Evolutionary conservation across 176 grass and related monocot genomes (phyloP).

Genomic region (Triticum aestivum): DNA sequence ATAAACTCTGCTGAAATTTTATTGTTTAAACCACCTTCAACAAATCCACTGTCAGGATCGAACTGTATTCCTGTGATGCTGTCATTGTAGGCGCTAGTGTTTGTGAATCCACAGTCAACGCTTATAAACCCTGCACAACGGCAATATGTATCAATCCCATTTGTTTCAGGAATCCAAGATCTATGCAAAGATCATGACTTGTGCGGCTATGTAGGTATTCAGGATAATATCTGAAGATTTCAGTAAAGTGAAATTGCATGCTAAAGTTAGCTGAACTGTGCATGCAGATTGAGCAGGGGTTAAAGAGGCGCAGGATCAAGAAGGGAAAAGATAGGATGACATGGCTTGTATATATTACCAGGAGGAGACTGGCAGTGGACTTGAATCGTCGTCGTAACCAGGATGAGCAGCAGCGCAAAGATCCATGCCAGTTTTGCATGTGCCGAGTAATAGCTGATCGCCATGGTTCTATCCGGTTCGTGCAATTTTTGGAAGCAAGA

Average conservation of each 20-base stretch:
- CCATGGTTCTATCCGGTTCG: not conserved
- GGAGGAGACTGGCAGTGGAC: not conserved
- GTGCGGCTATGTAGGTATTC: too few relatives aligned
- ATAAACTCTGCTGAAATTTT: not conserved
- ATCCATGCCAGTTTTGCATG: not conserved
- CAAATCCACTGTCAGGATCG: not conserved
- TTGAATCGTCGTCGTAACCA: not conserved
- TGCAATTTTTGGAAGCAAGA: too few relatives aligned
- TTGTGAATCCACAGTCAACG: slow-evolving; percentile 12
- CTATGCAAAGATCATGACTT: too few relatives aligned
- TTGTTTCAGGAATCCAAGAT: not conserved
- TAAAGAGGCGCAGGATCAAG: not conserved
- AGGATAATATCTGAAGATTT: too few relatives aligned
- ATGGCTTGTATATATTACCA: not conserved
- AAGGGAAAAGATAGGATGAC: not conserved
- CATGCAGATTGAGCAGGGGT: not conserved
- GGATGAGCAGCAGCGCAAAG: not conserved
- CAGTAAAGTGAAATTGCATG: too few relatives aligned
- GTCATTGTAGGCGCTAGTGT: not conserved
- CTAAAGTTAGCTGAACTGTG: not conserved
- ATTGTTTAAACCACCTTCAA: not conserved
- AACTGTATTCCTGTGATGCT: rapidly evolving
- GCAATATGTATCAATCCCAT: not conserved
- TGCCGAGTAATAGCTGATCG: not conserved
- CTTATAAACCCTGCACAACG: not conserved